A percentile compares a stretch with the other conserved stretches of the same genome.
phyloP scores from a whole-genome alignment of 352 stramenopile species.

The Blastocystis sp. region DNA sequence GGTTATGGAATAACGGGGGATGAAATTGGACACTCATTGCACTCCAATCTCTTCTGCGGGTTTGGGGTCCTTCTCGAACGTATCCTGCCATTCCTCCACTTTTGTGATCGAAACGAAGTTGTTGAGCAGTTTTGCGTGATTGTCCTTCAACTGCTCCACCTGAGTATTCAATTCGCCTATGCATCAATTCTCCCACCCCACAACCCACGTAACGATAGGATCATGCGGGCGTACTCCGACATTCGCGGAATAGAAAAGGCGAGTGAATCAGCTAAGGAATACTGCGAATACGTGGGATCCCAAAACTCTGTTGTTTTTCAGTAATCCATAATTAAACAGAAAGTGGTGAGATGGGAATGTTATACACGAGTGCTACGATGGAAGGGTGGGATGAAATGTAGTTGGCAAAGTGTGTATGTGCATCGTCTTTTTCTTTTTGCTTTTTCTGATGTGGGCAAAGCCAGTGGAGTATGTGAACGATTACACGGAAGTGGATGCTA shows the following conservation, averaged over 20 bases:
- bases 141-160: conserved; percentile 5
- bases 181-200: neutral
- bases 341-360: neutral
- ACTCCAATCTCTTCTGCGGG: neutral
- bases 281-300: neutral
- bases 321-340: neutral
- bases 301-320: neutral
- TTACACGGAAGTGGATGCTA: conserved; percentile 39
- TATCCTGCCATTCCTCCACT: conserved; percentile 19
- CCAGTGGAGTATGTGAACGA: conserved; percentile 49
- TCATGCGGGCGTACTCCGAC: conserved; percentile 48
- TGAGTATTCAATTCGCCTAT: conserved; percentile 20
- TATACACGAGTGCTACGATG: neutral
- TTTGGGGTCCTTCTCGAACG: conserved; percentile 19
- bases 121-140: conserved; percentile 10
- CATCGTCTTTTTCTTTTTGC: conserved; percentile 30
- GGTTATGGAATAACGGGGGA: too few relatives aligned
- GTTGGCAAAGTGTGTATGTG: neutral
- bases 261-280: neutral
- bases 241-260: neutral
- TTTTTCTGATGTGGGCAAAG: conserved; percentile 64
- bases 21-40: neutral
- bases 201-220: neutral
- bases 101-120: conserved; percentile 38
- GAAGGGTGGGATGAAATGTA: neutral